Base-by-base conservation (phyloP, 2,329 filamentous ascomycete species). In the Fusarium begoniae region DNA sequence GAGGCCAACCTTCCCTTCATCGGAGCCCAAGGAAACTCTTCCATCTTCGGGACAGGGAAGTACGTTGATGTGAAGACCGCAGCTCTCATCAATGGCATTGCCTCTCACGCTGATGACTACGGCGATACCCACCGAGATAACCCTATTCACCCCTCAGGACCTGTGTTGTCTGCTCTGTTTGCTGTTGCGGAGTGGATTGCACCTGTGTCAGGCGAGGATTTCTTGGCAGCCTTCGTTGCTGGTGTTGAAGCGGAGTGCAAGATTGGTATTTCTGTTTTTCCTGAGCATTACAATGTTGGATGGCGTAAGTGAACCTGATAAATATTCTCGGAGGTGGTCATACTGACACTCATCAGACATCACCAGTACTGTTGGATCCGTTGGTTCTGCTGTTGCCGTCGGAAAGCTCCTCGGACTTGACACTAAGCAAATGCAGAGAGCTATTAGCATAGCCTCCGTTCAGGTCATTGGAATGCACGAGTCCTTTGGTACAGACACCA, bases 381-480 rank as follows among this genome's bases (percentile, higher is more conserved):
- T 61, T 28, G 61, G 61, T 14, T 56, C 61, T 28, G 61, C 61
- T 35, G 61, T 60, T 6, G 61, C 54, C 3, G 44, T 50, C 18
- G 61, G 61, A n/a, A 60, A 60, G 28, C 9, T 63, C 1, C 54
- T 63, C 5, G 43, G 28, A 2, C 54, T 63, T 14, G 43, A 50
- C 7, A 59, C n/a, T 6, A 43, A 63, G 43, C 61, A 63, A 15
- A 63, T 50, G 43, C 54, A 63, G 28, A 50, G 37, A 35, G 43
- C 61, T 20, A 63, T 63, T 5, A 60, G 54, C 8, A 63, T 63
- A 20, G 54, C 61, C 5, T 60, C 61, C 3, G 28, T 63, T 20
- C 61, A 63, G 20, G 54, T 60, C 20, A 63, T 60, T 13, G 61
- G 61, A 4, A 63, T 60, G 61, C 54, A 63, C 8, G 61, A 50